Evolutionary conservation across 2,329 filamentous ascomycete species (phyloP), one percentile per base, ranked within the genome.

Genomic region (Ophiocordyceps camponoti-saundersi): DNA sequence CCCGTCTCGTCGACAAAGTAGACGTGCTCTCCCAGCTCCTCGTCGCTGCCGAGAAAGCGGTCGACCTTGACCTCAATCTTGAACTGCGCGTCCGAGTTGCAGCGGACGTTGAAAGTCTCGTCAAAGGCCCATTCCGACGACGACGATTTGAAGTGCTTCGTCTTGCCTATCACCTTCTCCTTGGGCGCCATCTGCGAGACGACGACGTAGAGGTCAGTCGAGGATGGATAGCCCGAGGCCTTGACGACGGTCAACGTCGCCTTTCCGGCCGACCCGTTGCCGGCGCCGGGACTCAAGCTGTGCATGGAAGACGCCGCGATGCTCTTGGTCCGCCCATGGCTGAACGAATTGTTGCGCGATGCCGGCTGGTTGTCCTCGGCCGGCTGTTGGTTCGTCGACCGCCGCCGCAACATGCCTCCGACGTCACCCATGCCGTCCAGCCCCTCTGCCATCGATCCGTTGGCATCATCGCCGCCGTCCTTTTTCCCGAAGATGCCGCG

Each of bases 1-100:
- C 77, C 75, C 2, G 72, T 75, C 59, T 98, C 90, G 52, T 90
- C 87, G n/a, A 98, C 77, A 59, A 93, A 89, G 66, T 95, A 94
- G n/a, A 83, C 61, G 6, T 77, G 77, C 58, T 96, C 89, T 46
- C 92, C 92, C 0, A 98, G 73, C 49, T 82, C 77, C 48, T 89
- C 82, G 59, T 93, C 87, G 48, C 79, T 82, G 46, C 85, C 83
- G 58, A 96, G 90, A 1, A 80, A 85, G 56, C 84, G 78, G 58
- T 95, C 86, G 55, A 88, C 83, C 60, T 88, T 88, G 51, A 88
- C 88, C 52, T 85, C 76, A 50, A 98, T 61, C 60, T 87, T 84
- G 74, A 95, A 96, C 58, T 85, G 80, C 21, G 84, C 73, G 55
- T 95, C 90, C 2, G 90, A 80, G 1, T 81, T 75, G 64, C 88